Base-by-base conservation (phyloP, 169 alveolate species). In the Perkinsus marinus region DNA sequence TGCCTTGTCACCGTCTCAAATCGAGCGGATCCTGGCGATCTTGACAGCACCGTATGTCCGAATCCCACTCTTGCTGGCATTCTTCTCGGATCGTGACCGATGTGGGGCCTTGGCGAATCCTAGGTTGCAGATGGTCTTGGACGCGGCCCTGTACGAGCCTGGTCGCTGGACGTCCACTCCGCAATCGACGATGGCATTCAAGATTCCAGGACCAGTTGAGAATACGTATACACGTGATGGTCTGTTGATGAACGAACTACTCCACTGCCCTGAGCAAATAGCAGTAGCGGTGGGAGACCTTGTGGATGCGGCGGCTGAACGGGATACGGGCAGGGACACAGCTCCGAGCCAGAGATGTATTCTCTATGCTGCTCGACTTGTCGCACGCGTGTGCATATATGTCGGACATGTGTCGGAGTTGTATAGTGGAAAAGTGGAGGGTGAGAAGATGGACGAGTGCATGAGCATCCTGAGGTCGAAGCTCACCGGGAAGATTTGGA, bases 31-130 rank as follows among this genome's bases (percentile, higher is more conserved):
- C 0, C 30, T 92, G 30, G 92, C 91, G 90, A 91, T 91, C 89
- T 39, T 92, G 7, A 92, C 94, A 34, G 57, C 94, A 0, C 94
- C 94, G n/a, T 92, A 92, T 90, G 79, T 92, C 30, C 91, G 94
- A 19, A 92, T 92, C 9, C 94, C 94, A 19, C 93, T 92, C n/a
- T 79, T 92, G 0, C 39, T 92, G 30, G 93, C 91, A n/a, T 92
- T 92, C 39, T 91, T 92, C 37, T 39, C 93, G 26, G 94, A 92
- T 39, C 93, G 91, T 13, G 68, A 91, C 89, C 43, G 94, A 34
- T 91, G 91, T 0, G 91, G 89, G 37, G 89, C 94, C 17, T 90
- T 92, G 26, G 91, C 94, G n/a, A 91, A 92, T 13, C 47, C 91
- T 0, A 26, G 90, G 41, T 89, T 92, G 13, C 94, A 92, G 39